These are phyloP conservation scores for Cantharellus cinnabarinus DNA, from an alignment of 768 basidiomycete species.

Conservation along the genomic window DNA sequence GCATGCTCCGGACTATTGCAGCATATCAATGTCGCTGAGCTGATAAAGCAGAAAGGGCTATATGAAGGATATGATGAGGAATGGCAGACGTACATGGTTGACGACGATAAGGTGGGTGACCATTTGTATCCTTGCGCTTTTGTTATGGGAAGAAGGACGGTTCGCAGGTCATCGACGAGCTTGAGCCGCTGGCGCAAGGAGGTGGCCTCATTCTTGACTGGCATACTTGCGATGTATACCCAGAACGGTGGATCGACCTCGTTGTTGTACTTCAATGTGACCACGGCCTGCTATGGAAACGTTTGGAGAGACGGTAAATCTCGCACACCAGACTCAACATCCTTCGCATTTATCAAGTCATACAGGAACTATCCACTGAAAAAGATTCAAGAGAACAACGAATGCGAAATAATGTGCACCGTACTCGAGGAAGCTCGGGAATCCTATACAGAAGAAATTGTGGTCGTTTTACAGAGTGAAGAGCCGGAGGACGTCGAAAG, in stretches of 20 bases:
- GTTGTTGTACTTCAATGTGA: constrained; percentile 84
- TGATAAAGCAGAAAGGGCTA: constrained; percentile 64
- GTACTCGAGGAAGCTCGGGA: constrained; percentile 73
- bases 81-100: constrained; percentile 85
- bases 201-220: constrained; percentile 84
- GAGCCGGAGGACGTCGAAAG: constrained; percentile 59
- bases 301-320: constrained; percentile 70
- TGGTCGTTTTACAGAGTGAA: constrained; percentile 70
- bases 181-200: constrained; percentile 45
- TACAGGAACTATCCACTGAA: constrained; percentile 64
- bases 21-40: constrained; percentile 80
- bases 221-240: constrained; percentile 86
- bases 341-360: neutral
- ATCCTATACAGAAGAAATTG: constrained; percentile 68
- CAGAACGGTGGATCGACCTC: constrained; percentile 91
- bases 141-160: neutral
- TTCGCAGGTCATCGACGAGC: constrained; percentile 61
- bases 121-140: neutral
- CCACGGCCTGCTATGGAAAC: constrained; percentile 71
- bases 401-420: constrained; percentile 94
- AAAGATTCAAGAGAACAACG: constrained; percentile 96
- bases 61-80: constrained; percentile 80
- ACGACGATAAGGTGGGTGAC: constrained; percentile 72
- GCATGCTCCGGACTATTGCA: constrained; percentile 47
- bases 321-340: neutral